Base-by-base conservation (phyloP, 148 eudicot species). In the Rhododendron williamsianum region DNA sequence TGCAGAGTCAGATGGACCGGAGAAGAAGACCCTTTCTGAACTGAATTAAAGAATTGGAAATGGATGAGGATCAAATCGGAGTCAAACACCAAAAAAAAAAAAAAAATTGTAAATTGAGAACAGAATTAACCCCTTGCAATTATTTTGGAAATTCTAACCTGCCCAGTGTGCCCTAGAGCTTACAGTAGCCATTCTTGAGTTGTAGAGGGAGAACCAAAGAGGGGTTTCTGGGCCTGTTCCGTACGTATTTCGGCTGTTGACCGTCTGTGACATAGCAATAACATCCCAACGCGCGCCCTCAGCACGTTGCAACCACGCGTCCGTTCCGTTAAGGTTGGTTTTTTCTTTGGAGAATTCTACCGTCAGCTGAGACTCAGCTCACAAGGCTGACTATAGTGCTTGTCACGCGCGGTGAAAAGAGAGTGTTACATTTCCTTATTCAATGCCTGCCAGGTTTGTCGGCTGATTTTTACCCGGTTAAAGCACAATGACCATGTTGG, bases 61-160 rank as follows among this genome's bases (percentile, higher is more conserved):
- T 35, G 69, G 85, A 84, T 84, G 80, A 84, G 80, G 80, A 84
- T 73, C 18, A 46, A 9, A 36, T 5, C 27, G 30, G 10, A 41
- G 25, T 23, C 2, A 9, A 82, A 65, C 2, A 2, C 36, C 30
- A 33, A 80, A 49, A 30, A 30, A 30, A 13, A 7, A 18, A 15
- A 33, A 9, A 0, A 16, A 9, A 0, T 3, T 10, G 4, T 10
- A 78, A 19, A 76, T 8, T 23, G 5, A 11, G 46, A 11, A 9
- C 1, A 78, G 5, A 45, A 21, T 6, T 6, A 13, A n/a, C 7
- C 13, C 25, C 10, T 21, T n/a, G 0, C 51, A 45, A 77, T 10
- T 41, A 10, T 41, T 45, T 19, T 46, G 4, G 21, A 16, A 19
- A 41, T 3, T 9, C 45, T 80, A 16, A 52, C 43, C 67, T 80